Percentiles rank a stretch among this genome's conserved stretches.
Evolutionary conservation across 106 monocot genomes (phyloP).

Genomic region (Dendrobium nobile): DNA sequence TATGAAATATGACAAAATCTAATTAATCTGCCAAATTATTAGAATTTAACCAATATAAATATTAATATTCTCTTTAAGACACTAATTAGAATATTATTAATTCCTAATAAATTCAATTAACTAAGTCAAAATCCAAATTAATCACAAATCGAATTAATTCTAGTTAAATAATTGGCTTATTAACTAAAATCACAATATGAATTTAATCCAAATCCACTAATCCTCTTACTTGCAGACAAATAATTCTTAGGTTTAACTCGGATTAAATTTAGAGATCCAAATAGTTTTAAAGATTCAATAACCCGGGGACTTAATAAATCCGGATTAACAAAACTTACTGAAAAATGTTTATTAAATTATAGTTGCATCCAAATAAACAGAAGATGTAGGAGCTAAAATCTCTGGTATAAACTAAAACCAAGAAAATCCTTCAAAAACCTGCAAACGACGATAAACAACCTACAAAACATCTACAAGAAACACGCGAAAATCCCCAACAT

Average conservation of each 20-base stretch:
- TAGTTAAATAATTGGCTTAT: not conserved
- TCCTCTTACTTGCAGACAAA: not conserved
- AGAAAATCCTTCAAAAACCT: not conserved
- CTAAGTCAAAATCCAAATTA: not conserved
- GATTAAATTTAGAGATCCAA: not conserved
- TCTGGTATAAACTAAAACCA: not conserved
- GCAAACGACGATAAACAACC: not conserved
- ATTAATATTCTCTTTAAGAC: too few relatives aligned
- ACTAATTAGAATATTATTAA: not conserved
- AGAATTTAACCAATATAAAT: too few relatives aligned
- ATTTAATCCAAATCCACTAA: not conserved
- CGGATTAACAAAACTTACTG: not conserved
- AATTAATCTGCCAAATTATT: too few relatives aligned
- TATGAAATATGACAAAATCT: too few relatives aligned
- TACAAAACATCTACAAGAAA: not conserved
- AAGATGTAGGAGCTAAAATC: not conserved
- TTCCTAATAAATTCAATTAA: too few relatives aligned
- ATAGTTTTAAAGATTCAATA: not conserved
- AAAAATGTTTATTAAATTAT: not conserved
- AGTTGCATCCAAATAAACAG: not conserved
- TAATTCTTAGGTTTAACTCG: not conserved
- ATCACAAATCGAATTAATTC: not conserved
- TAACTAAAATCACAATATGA: not conserved
- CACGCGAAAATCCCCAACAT: not conserved
- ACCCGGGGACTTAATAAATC: not conserved